Evolutionary conservation across 495 filamentous ascomycete genomes (phyloP).

Genomic region (Halenospora varia): DNA sequence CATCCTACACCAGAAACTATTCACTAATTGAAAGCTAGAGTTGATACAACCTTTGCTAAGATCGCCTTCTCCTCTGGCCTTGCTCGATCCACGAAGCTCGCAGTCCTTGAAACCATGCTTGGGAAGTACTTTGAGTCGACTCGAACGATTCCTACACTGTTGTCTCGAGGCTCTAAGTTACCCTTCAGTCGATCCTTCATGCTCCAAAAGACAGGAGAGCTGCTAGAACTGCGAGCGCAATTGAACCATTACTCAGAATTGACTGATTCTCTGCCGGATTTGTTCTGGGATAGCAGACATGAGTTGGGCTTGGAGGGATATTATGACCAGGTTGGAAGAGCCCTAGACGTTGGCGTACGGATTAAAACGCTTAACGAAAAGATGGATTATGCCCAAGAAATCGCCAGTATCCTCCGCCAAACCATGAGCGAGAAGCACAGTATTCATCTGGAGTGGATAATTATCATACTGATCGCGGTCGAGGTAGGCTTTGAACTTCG

Average conservation of each 20-base stretch:
- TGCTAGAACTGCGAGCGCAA: constrained; percentile 86
- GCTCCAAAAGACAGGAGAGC: constrained; percentile 86
- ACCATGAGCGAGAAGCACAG: constrained; percentile 87
- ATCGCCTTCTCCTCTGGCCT: constrained; percentile 95
- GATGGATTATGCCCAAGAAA: constrained; percentile 96
- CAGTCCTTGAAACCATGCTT: constrained; percentile 84
- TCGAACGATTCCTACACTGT: constrained; percentile 67
- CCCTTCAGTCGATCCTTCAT: constrained; percentile 76
- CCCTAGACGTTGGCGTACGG: constrained; percentile 86
- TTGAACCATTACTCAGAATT: constrained; percentile 96
- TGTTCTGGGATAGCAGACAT: constrained; percentile 92
- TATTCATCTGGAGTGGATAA: constrained; percentile 90
- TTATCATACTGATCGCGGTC: constrained; percentile 88
- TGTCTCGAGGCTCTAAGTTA: constrained; percentile 59
- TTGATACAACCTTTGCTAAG: constrained; percentile 83
- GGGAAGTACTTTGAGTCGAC: constrained; percentile 81
- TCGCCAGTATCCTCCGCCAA: constrained; percentile 83
- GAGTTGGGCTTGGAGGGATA: constrained; percentile 83
- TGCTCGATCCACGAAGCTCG: constrained; percentile 92
- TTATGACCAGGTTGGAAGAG: constrained; percentile 87
- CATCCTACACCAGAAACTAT: background rate
- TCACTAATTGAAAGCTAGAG: constrained; percentile 29
- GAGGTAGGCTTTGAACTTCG: constrained; percentile 64
- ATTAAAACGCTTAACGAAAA: constrained; percentile 93
- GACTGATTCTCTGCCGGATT: constrained; percentile 89